Evolutionary conservation across 1,284 basidiomycete species (phyloP).

Genomic region (Paramarasmius palmivorus): DNA sequence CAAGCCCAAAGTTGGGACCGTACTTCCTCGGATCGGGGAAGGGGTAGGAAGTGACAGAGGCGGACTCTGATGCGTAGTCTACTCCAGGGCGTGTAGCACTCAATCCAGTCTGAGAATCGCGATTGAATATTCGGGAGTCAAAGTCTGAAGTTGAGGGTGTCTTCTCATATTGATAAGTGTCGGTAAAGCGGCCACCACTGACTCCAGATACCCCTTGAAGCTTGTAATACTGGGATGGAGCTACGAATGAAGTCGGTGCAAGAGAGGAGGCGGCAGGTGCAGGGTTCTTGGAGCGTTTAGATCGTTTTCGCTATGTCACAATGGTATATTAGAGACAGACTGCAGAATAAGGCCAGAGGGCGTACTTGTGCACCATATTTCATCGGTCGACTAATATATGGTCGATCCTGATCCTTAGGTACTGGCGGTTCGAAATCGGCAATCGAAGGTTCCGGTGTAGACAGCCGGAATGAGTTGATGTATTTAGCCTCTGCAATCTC

Average conservation of each 20-base stretch:
- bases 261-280: constrained; percentile 66
- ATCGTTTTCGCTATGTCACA: constrained; percentile 34
- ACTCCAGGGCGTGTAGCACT: constrained; percentile 53
- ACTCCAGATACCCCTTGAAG: constrained; percentile 62
- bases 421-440: constrained; percentile 45
- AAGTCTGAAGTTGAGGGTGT: constrained; percentile 52
- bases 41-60: constrained; percentile 24
- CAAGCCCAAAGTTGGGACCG: constrained; percentile 51
- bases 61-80: constrained; percentile 43
- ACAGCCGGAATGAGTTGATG: constrained; percentile 72
- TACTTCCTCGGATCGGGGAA: constrained; percentile 53
- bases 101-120: constrained; percentile 58
- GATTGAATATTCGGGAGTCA: constrained; percentile 70
- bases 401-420: constrained; percentile 38
- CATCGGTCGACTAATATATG: constrained; percentile 65
- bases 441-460: constrained; percentile 70
- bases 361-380: constrained; percentile 28
- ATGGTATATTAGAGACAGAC: no score
- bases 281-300: constrained; percentile 51
- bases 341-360: neutral
- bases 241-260: constrained; percentile 72
- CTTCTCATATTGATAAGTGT: constrained; percentile 34
- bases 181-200: constrained; percentile 57
- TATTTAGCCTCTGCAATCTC: constrained; percentile 80
- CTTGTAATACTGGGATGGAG: constrained; percentile 78